Evolutionary conservation across 2,329 filamentous ascomycete genomes (phyloP).

Genomic region (Neonectria faginata): DNA sequence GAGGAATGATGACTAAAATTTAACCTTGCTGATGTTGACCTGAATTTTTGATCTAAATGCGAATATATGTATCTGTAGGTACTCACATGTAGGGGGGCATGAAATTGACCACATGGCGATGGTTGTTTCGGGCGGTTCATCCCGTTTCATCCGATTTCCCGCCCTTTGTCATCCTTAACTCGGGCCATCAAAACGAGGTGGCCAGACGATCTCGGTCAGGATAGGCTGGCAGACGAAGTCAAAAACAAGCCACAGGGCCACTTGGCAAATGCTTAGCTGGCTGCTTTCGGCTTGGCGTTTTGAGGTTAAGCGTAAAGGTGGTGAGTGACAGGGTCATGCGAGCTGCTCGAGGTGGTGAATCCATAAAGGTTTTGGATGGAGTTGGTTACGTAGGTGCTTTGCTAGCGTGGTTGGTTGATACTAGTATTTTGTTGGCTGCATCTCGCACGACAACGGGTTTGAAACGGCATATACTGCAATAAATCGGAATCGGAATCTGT

Average conservation of each 20-base stretch:
- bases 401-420: neutral
- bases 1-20: neutral
- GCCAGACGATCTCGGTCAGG: too few relatives aligned
- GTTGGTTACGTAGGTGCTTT: neutral
- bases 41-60: neutral
- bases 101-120: neutral
- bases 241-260: neutral
- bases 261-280: neutral
- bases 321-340: too few relatives aligned
- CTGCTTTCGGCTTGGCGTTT: too few relatives aligned
- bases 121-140: neutral
- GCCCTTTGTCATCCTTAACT: neutral
- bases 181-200: too few relatives aligned
- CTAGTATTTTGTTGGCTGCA: too few relatives aligned
- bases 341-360: neutral
- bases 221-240: neutral
- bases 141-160: neutral
- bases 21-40: neutral
- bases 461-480: too few relatives aligned
- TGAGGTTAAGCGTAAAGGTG: neutral
- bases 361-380: neutral
- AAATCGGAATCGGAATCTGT: too few relatives aligned
- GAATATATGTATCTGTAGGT: too few relatives aligned
- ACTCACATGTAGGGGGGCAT: too few relatives aligned
- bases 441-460: too few relatives aligned